Evolutionary conservation across 257 asterid species (phyloP), one percentile per base, ranked within the genome.

Genomic region (Salvia rosmarinus): DNA sequence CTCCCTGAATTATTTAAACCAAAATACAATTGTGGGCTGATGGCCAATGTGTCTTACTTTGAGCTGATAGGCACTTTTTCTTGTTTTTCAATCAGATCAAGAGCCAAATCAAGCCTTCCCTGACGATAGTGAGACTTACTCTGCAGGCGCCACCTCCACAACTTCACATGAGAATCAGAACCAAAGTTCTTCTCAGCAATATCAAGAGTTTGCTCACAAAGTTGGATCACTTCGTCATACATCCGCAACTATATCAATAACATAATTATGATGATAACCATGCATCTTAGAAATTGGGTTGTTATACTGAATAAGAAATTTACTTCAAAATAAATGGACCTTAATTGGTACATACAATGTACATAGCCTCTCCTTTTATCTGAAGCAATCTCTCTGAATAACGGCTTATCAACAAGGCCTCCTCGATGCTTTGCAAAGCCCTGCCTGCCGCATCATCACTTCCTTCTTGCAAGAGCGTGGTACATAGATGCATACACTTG

Each of bases 121-220:
- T 82, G 77, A 78, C 87, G 89, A 82, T 80, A 95, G 62, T 84
- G 75, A 65, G 89, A 85, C 84, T 82, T 91, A 39, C 86, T 68
- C 86, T 84, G 92, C 64, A 91, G 82, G 65, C 42, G 76, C 91
- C 95, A 89, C 82, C 98, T 95, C 99, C 99, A 95, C 65, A 82
- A 71, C 62, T 72, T 87, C 73, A 72, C 73, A 57, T 78, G 75
- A 70, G 80, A 78, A 78, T 50, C 77, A 57, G 68, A 66, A 75
- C 71, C 70, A 67, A 76, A 75, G 75, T 94, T 94, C 83, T 75
- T 91, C 79, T 82, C 86, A 71, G 98, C 86, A 77, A 77, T 58
- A 54, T 77, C 87, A 77, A 83, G 91, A 66, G 93, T 89, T 81
- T 80, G 87, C 71, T 86, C 90, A 70, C 98, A 91, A 28, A 86